phyloP scores from a whole-genome alignment of 352 stramenopile genomes.

The Globisporangium ultimum region DNA sequence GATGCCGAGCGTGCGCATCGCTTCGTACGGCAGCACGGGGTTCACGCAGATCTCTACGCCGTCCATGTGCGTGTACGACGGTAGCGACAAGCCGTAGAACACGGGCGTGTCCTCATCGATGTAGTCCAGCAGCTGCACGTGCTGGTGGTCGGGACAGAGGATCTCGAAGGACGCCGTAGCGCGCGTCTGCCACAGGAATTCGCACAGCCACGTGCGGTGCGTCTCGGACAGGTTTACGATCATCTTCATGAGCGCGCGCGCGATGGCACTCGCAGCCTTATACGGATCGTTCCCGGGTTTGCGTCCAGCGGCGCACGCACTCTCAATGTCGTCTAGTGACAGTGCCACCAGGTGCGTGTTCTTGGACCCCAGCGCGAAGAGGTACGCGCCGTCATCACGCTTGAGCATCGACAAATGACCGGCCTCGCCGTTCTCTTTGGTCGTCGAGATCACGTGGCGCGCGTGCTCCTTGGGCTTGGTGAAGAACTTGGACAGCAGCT shows the following conservation, averaged over 20 bases:
- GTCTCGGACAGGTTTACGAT: conserved; percentile 27
- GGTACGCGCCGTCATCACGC: conserved; percentile 49
- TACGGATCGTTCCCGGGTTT: conserved; percentile 38
- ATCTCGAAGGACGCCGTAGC: conserved; percentile 78
- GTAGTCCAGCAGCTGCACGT: conserved; percentile 74
- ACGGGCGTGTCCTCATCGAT: conserved; percentile 65
- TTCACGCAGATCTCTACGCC: conserved; percentile 75
- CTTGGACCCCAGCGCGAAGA: conserved; percentile 79
- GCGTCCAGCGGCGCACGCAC: conserved; percentile 17
- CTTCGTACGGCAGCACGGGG: conserved; percentile 61
- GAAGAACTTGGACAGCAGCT: conserved; percentile 74
- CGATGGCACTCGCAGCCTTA: conserved; percentile 47
- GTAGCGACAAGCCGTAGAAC: conserved; percentile 76
- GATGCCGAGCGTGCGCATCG: conserved; percentile 48
- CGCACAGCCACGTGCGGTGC: conserved; percentile 51
- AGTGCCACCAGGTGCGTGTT: conserved; percentile 70
- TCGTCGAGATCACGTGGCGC: conserved; percentile 62
- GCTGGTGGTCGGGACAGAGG: conserved; percentile 65
- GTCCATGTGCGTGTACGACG: conserved; percentile 25
- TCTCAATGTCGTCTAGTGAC: conserved; percentile 47
- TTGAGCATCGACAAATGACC: conserved; percentile 74
- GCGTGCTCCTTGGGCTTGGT: conserved; percentile 47
- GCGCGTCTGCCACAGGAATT: conserved; percentile 75
- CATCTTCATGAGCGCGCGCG: conserved; percentile 38
- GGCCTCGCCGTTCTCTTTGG: conserved; percentile 79